phyloP scores from a whole-genome alignment of 306 rosid genomes.

The Potentilla sterilis region DNA sequence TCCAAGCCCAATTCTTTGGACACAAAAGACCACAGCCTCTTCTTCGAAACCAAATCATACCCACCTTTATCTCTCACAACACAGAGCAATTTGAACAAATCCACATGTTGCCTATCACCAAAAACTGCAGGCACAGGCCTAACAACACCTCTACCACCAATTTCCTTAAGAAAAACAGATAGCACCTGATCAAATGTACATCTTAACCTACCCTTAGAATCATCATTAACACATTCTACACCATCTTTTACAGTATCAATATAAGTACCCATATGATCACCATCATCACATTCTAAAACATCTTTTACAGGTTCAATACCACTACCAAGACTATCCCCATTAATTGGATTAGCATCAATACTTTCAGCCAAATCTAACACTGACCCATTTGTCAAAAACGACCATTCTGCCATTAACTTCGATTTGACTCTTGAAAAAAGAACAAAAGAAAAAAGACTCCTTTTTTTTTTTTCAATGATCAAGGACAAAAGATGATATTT shows the following conservation, averaged over 20 bases:
- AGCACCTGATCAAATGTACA: constrained; percentile 50
- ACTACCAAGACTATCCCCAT: constrained; percentile 20
- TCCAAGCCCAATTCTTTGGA: constrained; percentile 48
- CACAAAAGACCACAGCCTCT: constrained; percentile 62
- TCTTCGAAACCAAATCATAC: constrained; percentile 47
- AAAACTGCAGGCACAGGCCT: constrained; percentile 65
- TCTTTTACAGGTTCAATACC: constrained; percentile 22
- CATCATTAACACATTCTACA: constrained; percentile 17
- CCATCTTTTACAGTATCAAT: constrained; percentile 20
- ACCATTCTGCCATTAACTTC: constrained; percentile 71
- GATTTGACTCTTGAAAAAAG: constrained; percentile 23
- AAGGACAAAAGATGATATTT: constrained; percentile 10
- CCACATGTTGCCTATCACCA: constrained; percentile 49
- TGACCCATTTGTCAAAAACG: constrained; percentile 47
- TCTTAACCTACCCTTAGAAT: constrained; percentile 34
- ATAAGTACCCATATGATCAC: constrained; percentile 25
- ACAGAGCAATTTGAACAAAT: constrained; percentile 58
- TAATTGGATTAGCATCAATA: constrained; percentile 30
- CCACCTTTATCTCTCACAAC: constrained; percentile 74
- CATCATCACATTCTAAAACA: constrained; percentile 12
- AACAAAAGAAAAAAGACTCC: not conserved
- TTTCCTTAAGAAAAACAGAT: constrained; percentile 46
- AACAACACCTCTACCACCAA: constrained; percentile 33
- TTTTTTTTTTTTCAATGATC: constrained; percentile 12
- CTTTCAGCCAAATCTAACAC: constrained; percentile 44